Evolutionary conservation across 306 rosid species (phyloP).

Genomic region (Gillenia trifoliata): DNA sequence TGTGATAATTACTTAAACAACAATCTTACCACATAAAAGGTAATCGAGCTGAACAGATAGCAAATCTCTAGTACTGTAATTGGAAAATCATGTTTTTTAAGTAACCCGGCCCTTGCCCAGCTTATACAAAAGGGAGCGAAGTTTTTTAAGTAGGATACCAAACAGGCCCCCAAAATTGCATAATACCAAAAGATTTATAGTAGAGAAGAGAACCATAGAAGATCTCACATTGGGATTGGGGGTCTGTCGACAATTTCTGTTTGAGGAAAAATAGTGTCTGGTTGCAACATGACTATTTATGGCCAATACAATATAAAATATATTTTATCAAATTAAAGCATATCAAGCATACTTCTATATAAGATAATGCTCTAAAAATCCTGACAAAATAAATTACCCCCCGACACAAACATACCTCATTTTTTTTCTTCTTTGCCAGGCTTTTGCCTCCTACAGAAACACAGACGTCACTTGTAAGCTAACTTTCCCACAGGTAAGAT

Average conservation of each 20-base stretch:
- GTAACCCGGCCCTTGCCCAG: too few species aligned
- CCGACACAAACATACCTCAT: constrained; percentile 18
- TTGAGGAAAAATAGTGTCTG: too few species aligned
- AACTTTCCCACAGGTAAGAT: not conserved
- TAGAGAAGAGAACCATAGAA: too few species aligned
- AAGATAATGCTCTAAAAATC: not conserved
- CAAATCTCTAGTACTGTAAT: not conserved
- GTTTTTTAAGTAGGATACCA: too few species aligned
- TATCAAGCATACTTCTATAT: not conserved
- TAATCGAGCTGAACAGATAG: not conserved
- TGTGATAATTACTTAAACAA: too few species aligned
- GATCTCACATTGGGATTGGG: too few species aligned
- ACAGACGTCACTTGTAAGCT: constrained; percentile 8
- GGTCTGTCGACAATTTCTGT: not conserved
- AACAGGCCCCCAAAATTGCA: too few species aligned
- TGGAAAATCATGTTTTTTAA: too few species aligned
- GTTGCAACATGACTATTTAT: too few species aligned
- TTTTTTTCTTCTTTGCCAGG: constrained; percentile 11
- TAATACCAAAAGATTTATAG: too few species aligned
- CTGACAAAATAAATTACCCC: not conserved
- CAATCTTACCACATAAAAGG: not conserved
- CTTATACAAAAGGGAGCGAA: too few species aligned
- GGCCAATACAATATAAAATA: not conserved
- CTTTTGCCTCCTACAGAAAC: constrained; percentile 24
- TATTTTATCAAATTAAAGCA: not conserved